A percentile compares a stretch with the other conserved stretches of the same genome.
phyloP scores from a whole-genome alignment of 116 monocot genomes.

The Dioscorea cayenensis region DNA sequence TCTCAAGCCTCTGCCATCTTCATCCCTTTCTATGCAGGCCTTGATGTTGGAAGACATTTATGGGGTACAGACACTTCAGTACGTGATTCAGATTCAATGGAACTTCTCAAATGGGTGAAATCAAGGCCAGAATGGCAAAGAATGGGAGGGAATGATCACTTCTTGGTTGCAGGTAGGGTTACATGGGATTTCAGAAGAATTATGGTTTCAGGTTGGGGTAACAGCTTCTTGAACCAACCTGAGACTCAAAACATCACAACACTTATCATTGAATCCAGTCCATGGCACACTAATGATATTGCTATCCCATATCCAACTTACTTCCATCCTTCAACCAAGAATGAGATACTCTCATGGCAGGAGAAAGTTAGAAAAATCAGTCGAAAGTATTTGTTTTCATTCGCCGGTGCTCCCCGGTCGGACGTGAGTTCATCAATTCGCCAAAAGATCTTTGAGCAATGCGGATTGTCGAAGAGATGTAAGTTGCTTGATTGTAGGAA shows the following conservation, averaged over 20 bases:
- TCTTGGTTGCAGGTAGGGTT: constrained; percentile 8
- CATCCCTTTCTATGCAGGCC: not conserved
- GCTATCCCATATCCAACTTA: constrained; percentile 5
- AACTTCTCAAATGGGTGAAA: constrained; percentile 1
- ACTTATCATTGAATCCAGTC: constrained; percentile 2
- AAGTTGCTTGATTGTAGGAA: constrained; percentile 1
- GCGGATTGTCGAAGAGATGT: not conserved
- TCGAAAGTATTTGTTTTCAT: not conserved
- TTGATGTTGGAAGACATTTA: not conserved
- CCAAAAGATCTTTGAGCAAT: not conserved
- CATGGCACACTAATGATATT: not conserved
- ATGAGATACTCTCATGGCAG: not conserved
- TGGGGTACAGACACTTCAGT: not conserved
- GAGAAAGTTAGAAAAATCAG: not conserved
- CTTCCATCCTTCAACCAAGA: not conserved
- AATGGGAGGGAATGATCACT: constrained; percentile 12
- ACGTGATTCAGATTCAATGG: not conserved
- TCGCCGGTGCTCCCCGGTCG: not conserved
- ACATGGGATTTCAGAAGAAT: constrained; percentile 9
- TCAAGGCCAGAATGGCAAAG: constrained; percentile 3
- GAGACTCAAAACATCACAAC: not conserved
- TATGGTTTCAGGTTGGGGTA: not conserved
- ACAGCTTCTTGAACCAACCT: not conserved
- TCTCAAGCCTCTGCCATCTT: not conserved
- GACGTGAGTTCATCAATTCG: not conserved